A percentile compares a stretch with the other conserved stretches of the same genome.
Evolutionary conservation across 176 grass and related monocot species (phyloP).

Genomic region (Calamus simplicifolius): DNA sequence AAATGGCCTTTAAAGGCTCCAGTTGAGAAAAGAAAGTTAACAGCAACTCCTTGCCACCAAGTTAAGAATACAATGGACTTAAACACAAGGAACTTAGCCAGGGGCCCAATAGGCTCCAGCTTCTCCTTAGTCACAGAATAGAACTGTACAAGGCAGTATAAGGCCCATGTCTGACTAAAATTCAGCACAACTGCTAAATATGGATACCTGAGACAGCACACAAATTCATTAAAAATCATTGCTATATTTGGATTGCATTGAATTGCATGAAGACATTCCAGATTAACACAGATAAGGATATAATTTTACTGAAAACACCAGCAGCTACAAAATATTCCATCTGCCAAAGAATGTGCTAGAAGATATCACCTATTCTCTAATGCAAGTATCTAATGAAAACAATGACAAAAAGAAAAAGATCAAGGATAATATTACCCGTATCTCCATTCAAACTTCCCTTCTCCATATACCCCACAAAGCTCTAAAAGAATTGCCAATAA

Average conservation of each 20-base stretch:
- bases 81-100: constrained; percentile 96
- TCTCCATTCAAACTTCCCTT: constrained; percentile 94
- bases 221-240: neutral
- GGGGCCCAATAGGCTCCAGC: constrained; percentile 82
- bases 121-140: constrained; percentile 90
- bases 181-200: constrained; percentile 93
- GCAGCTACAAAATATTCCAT: too few species aligned
- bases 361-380: neutral
- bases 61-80: constrained; percentile 99
- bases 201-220: constrained; percentile 63
- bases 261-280: too few species aligned
- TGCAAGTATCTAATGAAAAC: neutral
- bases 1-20: constrained; percentile 88
- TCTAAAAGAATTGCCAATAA: constrained; percentile 71
- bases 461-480: constrained; percentile 86
- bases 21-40: constrained; percentile 94
- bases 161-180: constrained; percentile 97
- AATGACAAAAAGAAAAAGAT: constrained; percentile 6
- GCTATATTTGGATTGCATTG: too few species aligned
- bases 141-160: constrained; percentile 97
- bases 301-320: too few species aligned
- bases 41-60: constrained; percentile 97
- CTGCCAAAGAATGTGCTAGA: too few species aligned
- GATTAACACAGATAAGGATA: too few species aligned
- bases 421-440: constrained; percentile 60